Conservation (phyloP, 23 red algal genomes). For the Gracilariopsis chorda region DNA sequence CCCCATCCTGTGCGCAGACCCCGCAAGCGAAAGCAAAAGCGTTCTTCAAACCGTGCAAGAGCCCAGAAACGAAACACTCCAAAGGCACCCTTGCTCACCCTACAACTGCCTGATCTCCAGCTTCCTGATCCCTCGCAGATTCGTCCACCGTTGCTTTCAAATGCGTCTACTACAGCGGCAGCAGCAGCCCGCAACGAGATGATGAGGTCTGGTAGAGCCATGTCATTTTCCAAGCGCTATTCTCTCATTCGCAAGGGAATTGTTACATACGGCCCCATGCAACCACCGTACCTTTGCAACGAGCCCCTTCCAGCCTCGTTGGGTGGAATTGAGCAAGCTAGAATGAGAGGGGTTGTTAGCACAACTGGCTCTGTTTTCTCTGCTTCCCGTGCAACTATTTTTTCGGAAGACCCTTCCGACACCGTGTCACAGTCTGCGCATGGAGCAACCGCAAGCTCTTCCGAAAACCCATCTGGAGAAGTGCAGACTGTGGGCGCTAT, state of each 20-base stretch:
- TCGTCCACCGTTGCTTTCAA: background rate
- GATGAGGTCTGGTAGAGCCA: slow-evolving; percentile 5
- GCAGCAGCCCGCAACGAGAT: background rate
- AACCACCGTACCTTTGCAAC: background rate
- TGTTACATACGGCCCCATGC: background rate
- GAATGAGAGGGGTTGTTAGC: background rate
- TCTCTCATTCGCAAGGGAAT: slow-evolving; percentile 1
- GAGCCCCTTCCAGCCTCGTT: background rate
- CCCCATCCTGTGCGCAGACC: background rate
- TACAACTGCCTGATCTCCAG: background rate
- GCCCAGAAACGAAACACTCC: background rate
- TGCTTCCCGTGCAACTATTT: background rate
- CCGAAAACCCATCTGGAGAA: no score
- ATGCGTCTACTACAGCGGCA: background rate
- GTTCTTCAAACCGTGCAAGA: background rate
- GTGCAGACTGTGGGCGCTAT: background rate
- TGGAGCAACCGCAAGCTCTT: background rate
- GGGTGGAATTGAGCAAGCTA: background rate
- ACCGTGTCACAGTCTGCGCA: background rate
- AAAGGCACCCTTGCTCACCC: background rate
- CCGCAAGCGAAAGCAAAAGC: background rate
- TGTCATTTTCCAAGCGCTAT: slow-evolving; percentile 4
- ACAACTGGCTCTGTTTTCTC: background rate
- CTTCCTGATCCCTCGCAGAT: background rate
- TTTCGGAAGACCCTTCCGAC: background rate